phyloP scores from a whole-genome alignment of 164 flowering plant species.

The Vitis riparia region DNA sequence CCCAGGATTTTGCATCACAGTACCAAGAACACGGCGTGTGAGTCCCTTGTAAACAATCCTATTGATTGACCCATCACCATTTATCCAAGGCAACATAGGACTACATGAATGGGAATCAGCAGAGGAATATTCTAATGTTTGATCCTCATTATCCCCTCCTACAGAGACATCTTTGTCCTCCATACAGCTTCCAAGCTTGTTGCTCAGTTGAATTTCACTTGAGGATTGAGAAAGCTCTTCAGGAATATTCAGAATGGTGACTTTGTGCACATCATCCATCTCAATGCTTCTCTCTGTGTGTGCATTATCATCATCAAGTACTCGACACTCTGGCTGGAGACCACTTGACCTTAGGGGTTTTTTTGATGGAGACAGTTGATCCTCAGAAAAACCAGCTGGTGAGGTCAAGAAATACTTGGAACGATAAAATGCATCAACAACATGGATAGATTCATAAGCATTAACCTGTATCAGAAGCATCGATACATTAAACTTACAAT shows the following conservation, averaged over 20 bases:
- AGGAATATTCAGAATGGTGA: conserved; percentile 69
- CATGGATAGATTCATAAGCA: conserved; percentile 59
- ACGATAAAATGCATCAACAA: conserved; percentile 68
- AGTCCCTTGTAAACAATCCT: conserved; percentile 65
- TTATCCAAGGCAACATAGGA: conserved; percentile 93
- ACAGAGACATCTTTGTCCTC: conserved; percentile 13
- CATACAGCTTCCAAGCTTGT: conserved; percentile 19
- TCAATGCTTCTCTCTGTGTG: conserved; percentile 16
- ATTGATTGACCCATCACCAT: conserved; percentile 87
- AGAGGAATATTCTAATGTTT: conserved; percentile 14
- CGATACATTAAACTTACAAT: neutral
- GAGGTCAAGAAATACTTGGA: conserved; percentile 70
- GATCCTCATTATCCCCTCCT: conserved; percentile 14
- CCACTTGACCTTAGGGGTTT: conserved; percentile 13
- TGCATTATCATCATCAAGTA: conserved; percentile 7
- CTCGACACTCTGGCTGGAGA: conserved; percentile 19
- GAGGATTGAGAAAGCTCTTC: conserved; percentile 33
- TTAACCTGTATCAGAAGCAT: conserved; percentile 64
- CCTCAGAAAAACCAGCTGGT: conserved; percentile 22
- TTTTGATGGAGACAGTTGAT: conserved; percentile 12
- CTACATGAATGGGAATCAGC: conserved; percentile 27
- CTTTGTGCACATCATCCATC: conserved; percentile 52
- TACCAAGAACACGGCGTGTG: conserved; percentile 73
- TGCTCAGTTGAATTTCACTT: conserved; percentile 14
- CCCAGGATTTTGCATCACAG: conserved; percentile 93